These are phyloP conservation scores for Chytriomyces sp. DNA, from an alignment of 192 early-diverging fungal genomes.

Conservation along the genomic window DNA sequence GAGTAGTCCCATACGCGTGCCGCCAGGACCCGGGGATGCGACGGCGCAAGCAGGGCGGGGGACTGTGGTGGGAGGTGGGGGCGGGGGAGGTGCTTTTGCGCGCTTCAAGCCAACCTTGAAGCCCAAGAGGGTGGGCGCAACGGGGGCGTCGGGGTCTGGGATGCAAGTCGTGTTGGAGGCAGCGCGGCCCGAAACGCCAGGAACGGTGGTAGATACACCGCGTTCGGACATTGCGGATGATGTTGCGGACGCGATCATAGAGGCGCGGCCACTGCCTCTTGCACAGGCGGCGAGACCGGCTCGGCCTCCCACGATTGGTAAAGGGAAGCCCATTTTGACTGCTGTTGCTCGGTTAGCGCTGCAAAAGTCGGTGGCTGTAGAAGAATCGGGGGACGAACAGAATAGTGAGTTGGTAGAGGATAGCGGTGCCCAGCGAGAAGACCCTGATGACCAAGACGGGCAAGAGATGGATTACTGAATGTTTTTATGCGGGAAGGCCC, in stretches of 20 bases:
- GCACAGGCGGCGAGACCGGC: neutral
- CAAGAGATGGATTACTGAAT: neutral
- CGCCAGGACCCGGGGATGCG: neutral
- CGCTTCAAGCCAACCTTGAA: conserved; percentile 11
- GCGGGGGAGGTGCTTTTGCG: neutral
- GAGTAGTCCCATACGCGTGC: neutral
- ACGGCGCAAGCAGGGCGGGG: neutral
- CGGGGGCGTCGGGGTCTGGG: too few species aligned
- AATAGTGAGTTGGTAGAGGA: neutral
- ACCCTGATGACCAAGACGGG: neutral
- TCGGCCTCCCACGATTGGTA: neutral
- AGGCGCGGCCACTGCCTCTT: neutral
- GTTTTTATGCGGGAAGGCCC: too few species aligned
- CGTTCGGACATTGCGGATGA: too few species aligned
- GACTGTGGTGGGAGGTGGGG: neutral
- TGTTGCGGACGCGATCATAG: too few species aligned
- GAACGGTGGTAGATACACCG: too few species aligned
- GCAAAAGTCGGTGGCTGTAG: neutral
- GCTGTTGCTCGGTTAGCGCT: neutral
- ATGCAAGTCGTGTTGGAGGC: too few species aligned
- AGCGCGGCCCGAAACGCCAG: too few species aligned
- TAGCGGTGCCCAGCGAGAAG: neutral
- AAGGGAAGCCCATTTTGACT: conserved; percentile 1
- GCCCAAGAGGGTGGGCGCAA: neutral
- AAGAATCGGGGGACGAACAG: neutral